Conservation (phyloP, 169 alveolate genomes). For the Cryptosporidium sp. region DNA sequence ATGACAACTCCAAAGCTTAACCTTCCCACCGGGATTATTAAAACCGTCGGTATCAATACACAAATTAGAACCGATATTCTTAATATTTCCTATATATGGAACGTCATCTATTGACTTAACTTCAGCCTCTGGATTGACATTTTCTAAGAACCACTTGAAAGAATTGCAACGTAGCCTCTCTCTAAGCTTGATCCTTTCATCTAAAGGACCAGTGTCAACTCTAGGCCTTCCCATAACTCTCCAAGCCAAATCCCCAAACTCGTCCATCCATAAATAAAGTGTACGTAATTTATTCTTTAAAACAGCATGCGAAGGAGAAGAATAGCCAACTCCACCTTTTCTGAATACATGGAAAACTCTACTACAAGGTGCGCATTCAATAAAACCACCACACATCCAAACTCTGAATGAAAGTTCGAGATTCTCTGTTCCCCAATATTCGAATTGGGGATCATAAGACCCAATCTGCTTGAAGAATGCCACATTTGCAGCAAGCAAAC, state of each 20-base stretch:
- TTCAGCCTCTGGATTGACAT: constrained; percentile 80
- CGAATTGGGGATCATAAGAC: constrained; percentile 78
- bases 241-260: constrained; percentile 75
- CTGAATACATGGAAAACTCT: constrained; percentile 81
- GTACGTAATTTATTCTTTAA: constrained; percentile 78
- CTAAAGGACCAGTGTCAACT: constrained; percentile 63
- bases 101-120: constrained; percentile 80
- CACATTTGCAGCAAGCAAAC: constrained; percentile 79
- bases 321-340: constrained; percentile 81
- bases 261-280: constrained; percentile 81
- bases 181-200: constrained; percentile 58
- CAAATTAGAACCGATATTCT: constrained; percentile 62
- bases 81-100: constrained; percentile 78
- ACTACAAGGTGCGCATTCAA: constrained; percentile 83
- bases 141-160: constrained; percentile 81
- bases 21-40: constrained; percentile 68
- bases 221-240: constrained; percentile 75
- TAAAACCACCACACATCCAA: constrained; percentile 85
- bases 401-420: constrained; percentile 80
- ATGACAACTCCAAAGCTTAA: constrained; percentile 71
- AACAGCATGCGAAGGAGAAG: constrained; percentile 77
- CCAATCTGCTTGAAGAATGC: constrained; percentile 79
- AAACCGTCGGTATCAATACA: constrained; percentile 61
- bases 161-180: constrained; percentile 67
- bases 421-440: constrained; percentile 84